phyloP scores from a whole-genome alignment of 2,329 filamentous ascomycete genomes.

The Davidsoniella australis region DNA sequence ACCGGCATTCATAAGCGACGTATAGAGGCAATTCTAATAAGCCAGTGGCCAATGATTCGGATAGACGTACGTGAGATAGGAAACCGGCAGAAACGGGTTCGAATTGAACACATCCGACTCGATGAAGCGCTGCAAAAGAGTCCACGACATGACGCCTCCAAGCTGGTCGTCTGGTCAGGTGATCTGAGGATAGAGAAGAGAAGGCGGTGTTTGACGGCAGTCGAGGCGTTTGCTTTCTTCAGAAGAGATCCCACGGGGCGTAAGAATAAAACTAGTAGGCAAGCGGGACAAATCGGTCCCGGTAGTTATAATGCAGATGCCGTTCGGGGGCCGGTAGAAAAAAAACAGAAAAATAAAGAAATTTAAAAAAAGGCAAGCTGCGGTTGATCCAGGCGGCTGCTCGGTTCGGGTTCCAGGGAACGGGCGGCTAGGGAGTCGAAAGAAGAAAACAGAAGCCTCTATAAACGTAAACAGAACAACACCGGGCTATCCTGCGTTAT shows the following conservation, averaged over 20 bases:
- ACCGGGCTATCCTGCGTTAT: no score
- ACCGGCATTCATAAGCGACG: neutral
- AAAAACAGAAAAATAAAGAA: neutral
- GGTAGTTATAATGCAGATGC: no score
- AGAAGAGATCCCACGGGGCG: no score
- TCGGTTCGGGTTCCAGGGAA: no score
- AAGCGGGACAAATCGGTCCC: neutral
- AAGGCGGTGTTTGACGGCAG: neutral
- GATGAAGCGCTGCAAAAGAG: slow-evolving; percentile 77
- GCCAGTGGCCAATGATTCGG: neutral
- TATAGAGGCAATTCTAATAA: neutral
- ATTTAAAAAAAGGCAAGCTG: neutral
- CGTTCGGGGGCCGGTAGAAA: neutral
- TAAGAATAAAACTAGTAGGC: no score
- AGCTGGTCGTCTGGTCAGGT: neutral
- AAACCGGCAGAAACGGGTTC: slow-evolving; percentile 74
- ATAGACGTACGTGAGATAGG: slow-evolving; percentile 62
- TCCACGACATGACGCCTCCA: slow-evolving; percentile 49
- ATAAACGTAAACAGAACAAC: no score
- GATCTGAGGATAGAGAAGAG: neutral
- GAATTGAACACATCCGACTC: slow-evolving; percentile 90
- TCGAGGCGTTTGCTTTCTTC: neutral
- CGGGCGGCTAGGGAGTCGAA: no score
- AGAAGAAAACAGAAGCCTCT: no score
- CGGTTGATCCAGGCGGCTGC: neutral